These are phyloP conservation scores for Furcasterigmium furcatum DNA, from an alignment of 2,329 filamentous ascomycete genomes.

Conservation along the genomic window DNA sequence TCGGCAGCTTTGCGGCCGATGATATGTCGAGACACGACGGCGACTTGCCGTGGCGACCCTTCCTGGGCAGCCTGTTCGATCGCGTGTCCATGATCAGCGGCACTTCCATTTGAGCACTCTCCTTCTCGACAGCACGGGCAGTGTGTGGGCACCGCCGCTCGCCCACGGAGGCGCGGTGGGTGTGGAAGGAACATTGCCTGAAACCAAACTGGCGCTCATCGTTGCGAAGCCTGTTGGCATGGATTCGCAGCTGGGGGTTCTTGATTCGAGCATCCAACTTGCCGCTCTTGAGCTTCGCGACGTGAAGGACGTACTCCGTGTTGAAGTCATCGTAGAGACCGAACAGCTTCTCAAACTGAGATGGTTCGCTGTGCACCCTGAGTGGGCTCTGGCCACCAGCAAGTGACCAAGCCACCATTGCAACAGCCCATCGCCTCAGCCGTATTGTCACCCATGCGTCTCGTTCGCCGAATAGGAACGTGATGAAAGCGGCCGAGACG, in stretches of 20 bases:
- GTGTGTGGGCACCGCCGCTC: constrained; percentile 50
- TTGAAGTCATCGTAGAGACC: constrained; percentile 40
- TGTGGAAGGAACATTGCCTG: constrained; percentile 59
- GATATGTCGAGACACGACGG: constrained; percentile 2
- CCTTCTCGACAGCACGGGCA: constrained; percentile 8
- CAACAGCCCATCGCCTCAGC: constrained; percentile 56
- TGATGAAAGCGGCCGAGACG: constrained; percentile 46
- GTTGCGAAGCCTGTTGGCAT: constrained; percentile 51
- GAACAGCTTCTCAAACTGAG: constrained; percentile 40
- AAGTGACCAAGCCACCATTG: constrained; percentile 57
- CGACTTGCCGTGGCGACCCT: constrained; percentile 2
- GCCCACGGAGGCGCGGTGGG: constrained; percentile 50
- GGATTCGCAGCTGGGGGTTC: constrained; percentile 58
- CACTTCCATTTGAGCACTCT: constrained; percentile 14
- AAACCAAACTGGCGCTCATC: constrained; percentile 59
- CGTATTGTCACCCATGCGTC: constrained; percentile 45
- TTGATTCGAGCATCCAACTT: constrained; percentile 52
- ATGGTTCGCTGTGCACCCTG: constrained; percentile 22
- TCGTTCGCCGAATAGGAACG: constrained; percentile 52
- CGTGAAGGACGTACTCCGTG: constrained; percentile 48
- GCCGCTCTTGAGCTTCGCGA: constrained; percentile 47
- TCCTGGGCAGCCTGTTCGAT: background rate
- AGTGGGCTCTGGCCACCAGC: constrained; percentile 23
- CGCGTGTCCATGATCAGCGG: constrained; percentile 11
- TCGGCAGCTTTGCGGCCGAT: background rate